A percentile compares a stretch with the other conserved stretches of the same genome.
These are phyloP conservation scores for Paramecium tetraurelia DNA, from an alignment of 73 alveolate genomes.

Conservation along the genomic window DNA sequence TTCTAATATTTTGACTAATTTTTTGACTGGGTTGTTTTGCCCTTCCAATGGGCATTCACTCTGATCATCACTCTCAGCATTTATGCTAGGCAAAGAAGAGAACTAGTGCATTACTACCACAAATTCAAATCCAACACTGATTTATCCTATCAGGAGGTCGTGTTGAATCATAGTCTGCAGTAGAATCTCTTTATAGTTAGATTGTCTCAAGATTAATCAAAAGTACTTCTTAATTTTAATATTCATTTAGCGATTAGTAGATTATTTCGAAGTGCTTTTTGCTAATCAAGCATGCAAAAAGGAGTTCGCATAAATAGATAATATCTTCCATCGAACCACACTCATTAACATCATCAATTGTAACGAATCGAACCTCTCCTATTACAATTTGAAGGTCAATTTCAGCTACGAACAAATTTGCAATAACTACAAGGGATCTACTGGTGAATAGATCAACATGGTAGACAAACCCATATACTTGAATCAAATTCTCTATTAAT, in stretches of 20 bases:
- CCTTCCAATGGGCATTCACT: neutral
- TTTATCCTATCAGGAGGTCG: neutral
- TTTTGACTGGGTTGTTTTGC: neutral
- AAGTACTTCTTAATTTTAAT: neutral
- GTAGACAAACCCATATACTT: neutral
- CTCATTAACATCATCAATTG: neutral
- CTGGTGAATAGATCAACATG: neutral
- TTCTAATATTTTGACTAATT: neutral
- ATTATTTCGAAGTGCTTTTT: neutral
- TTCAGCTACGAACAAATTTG: neutral
- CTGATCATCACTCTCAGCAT: neutral
- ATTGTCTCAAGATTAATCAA: neutral
- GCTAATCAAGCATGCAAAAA: neutral
- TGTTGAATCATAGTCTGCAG: neutral
- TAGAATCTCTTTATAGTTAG: neutral
- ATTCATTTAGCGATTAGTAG: neutral
- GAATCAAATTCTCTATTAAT: neutral
- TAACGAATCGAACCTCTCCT: neutral
- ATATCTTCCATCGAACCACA: neutral
- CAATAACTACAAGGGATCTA: neutral
- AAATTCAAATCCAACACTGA: neutral
- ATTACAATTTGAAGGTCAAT: neutral
- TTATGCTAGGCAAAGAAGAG: neutral
- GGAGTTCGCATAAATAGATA: neutral
- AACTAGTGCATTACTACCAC: neutral